These are phyloP conservation scores for Neonectria coccinea DNA, from an alignment of 2,329 filamentous ascomycete species.

Conservation along the genomic window DNA sequence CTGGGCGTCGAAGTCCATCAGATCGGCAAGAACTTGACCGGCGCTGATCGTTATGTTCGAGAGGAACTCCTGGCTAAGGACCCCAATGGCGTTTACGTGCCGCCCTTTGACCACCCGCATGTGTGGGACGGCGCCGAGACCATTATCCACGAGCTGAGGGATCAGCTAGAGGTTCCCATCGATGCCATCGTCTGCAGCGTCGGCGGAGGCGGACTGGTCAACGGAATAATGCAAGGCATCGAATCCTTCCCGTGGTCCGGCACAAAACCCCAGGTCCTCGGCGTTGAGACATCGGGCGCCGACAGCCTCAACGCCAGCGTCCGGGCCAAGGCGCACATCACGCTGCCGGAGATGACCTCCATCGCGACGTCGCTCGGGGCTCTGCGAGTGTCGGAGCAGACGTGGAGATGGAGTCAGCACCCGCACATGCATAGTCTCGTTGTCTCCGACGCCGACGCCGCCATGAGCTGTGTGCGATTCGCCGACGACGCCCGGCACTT, in stretches of 20 bases:
- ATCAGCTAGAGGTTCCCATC: slow-evolving; percentile 60
- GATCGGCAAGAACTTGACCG: slow-evolving; percentile 74
- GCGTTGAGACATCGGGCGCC: slow-evolving; percentile 81
- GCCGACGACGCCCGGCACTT: slow-evolving; percentile 85
- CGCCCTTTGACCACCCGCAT: slow-evolving; percentile 76
- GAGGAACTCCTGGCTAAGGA: slow-evolving; percentile 67
- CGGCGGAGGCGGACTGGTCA: slow-evolving; percentile 84
- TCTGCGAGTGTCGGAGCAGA: slow-evolving; percentile 74
- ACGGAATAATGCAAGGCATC: slow-evolving; percentile 79
- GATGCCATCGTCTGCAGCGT: slow-evolving; percentile 82
- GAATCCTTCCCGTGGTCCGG: slow-evolving; percentile 56
- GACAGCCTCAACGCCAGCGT: slow-evolving; percentile 76
- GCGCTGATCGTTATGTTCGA: slow-evolving; percentile 76
- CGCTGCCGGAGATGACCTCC: slow-evolving; percentile 77
- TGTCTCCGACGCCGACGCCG: slow-evolving; percentile 73
- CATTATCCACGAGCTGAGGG: slow-evolving; percentile 64
- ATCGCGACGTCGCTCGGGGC: slow-evolving; percentile 81
- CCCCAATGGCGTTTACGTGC: slow-evolving; percentile 70
- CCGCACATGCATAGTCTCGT: slow-evolving; percentile 52
- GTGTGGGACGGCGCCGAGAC: slow-evolving; percentile 75
- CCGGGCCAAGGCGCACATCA: slow-evolving; percentile 66
- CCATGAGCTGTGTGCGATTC: slow-evolving; percentile 79
- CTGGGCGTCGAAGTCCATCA: slow-evolving; percentile 78
- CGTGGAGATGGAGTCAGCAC: slow-evolving; percentile 72
- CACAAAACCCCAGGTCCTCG: slow-evolving; percentile 67